phyloP scores from a whole-genome alignment of 306 rosid species.

The Cicer pinnatifidum region DNA sequence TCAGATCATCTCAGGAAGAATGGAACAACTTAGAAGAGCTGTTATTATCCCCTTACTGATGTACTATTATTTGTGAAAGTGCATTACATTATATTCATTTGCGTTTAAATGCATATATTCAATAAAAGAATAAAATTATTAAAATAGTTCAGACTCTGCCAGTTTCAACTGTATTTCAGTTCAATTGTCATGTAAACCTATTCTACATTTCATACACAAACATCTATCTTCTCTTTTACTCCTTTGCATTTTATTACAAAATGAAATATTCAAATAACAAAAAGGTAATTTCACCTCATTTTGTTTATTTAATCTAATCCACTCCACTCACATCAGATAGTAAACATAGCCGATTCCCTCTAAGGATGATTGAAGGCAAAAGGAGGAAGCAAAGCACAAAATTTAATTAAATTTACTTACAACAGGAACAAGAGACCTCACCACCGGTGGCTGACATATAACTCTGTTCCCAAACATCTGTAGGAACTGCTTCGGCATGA shows the following conservation, averaged over 20 bases:
- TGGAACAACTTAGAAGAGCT: constrained; percentile 34
- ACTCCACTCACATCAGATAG: constrained; percentile 7
- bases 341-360: neutral
- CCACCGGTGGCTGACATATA: constrained; percentile 56
- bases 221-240: constrained; percentile 1
- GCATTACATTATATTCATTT: neutral
- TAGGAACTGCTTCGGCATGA: constrained; percentile 65
- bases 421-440: constrained; percentile 64
- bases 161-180: constrained; percentile 1
- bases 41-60: constrained; percentile 34
- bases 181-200: constrained; percentile 3
- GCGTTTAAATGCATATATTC: constrained; percentile 32
- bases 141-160: neutral
- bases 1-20: constrained; percentile 40
- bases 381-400: constrained; percentile 17
- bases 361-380: constrained; percentile 10
- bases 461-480: constrained; percentile 75
- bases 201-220: constrained; percentile 2
- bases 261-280: constrained; percentile 5
- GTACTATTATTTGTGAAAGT: constrained; percentile 8
- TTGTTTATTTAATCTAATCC: constrained; percentile 5
- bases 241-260: neutral
- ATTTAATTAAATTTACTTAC: constrained; percentile 47
- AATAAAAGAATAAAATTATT: constrained; percentile 39
- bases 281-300: constrained; percentile 6